A percentile compares a stretch with the other conserved stretches of the same genome.
phyloP scores from a whole-genome alignment of 2,329 filamentous ascomycete genomes.

The Colletotrichum liaoningense region DNA sequence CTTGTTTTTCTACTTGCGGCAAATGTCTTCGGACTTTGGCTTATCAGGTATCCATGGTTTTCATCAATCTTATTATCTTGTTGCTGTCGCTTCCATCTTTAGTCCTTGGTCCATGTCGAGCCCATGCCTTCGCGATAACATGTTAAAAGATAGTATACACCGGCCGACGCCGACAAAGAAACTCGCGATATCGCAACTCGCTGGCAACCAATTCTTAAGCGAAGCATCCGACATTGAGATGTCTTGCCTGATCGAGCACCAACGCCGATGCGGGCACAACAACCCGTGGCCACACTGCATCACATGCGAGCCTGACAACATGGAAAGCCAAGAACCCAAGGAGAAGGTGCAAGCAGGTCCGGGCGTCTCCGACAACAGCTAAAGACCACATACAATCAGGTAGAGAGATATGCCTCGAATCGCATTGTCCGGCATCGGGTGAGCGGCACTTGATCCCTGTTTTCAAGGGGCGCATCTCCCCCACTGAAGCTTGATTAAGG shows the following conservation, averaged over 20 bases:
- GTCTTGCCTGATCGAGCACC: slow-evolving; percentile 5
- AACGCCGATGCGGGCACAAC: neutral
- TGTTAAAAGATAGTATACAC: neutral
- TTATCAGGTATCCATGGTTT: neutral
- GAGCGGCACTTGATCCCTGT: neutral
- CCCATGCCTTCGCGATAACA: neutral
- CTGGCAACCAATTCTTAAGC: neutral
- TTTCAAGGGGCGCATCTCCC: neutral
- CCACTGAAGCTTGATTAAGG: neutral
- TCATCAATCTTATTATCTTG: neutral
- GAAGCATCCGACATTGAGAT: neutral
- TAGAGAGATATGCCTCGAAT: neutral
- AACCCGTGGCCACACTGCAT: neutral
- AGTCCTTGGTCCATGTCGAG: neutral
- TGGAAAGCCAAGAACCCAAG: neutral
- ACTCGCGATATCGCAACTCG: neutral
- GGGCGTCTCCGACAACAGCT: neutral
- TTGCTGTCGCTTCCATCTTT: neutral
- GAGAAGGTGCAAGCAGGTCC: neutral
- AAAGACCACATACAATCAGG: neutral
- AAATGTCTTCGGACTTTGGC: neutral
- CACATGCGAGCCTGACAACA: neutral
- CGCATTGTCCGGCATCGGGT: neutral
- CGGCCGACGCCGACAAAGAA: neutral
- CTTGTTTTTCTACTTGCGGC: neutral